These are phyloP conservation scores for Pythium biforme DNA, from an alignment of 352 stramenopile species.

Conservation along the genomic window DNA sequence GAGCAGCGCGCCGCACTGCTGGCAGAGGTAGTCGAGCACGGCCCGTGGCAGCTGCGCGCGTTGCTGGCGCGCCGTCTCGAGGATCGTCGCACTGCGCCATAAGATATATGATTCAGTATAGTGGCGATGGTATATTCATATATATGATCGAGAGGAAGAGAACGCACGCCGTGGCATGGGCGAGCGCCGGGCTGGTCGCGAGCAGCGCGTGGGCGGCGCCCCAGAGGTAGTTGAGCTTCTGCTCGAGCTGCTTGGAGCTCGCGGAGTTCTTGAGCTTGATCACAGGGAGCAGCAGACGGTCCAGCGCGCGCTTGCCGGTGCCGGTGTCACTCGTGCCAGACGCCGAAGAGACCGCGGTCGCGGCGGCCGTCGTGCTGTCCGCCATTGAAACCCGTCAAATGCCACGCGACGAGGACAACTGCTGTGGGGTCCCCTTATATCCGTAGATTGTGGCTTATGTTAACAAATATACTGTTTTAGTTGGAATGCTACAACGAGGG, in stretches of 20 bases:
- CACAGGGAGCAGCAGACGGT: conserved; percentile 38
- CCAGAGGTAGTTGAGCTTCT: conserved; percentile 72
- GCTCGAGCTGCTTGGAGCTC: conserved; percentile 59
- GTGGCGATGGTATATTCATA: too few species aligned
- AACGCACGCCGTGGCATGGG: conserved; percentile 54
- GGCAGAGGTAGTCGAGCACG: conserved; percentile 69
- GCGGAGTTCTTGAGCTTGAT: conserved; percentile 34
- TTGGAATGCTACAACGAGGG: neutral
- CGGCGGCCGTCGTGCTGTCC: too few species aligned
- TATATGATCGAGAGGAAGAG: neutral
- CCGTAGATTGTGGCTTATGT: neutral
- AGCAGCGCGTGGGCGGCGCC: conserved; percentile 48
- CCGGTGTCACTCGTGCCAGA: too few species aligned
- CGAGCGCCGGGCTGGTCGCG: conserved; percentile 33
- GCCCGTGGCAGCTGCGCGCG: conserved; percentile 37
- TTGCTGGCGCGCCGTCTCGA: conserved; percentile 42
- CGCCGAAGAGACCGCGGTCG: too few species aligned
- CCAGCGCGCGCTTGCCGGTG: neutral
- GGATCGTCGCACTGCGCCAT: conserved; percentile 45
- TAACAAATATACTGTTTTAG: neutral
- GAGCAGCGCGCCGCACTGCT: conserved; percentile 54
- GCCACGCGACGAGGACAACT: too few species aligned
- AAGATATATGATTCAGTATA: too few species aligned
- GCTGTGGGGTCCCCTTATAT: too few species aligned
- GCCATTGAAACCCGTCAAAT: too few species aligned